phyloP scores from a whole-genome alignment of 805 yeast species.

The Saccharomycopsis sp. region DNA sequence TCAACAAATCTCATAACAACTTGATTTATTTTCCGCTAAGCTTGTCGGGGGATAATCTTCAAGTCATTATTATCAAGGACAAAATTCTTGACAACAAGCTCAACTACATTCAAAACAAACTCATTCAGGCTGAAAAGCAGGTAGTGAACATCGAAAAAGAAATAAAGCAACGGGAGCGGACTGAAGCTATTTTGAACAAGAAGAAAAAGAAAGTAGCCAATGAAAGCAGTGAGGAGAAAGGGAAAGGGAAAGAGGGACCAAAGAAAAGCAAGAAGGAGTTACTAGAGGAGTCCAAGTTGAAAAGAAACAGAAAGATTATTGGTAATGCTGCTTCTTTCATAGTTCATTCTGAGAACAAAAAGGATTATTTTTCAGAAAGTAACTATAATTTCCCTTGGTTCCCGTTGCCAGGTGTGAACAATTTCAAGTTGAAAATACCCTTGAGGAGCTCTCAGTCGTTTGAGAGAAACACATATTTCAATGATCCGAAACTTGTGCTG shows the following conservation, averaged over 20 bases:
- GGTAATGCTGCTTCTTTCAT: conserved; percentile 4
- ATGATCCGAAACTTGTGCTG: conserved; percentile 14
- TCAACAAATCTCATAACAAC: conserved; percentile 13
- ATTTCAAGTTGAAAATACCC: conserved; percentile 11
- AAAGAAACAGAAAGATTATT: conserved; percentile 3
- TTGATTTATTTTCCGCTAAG: conserved; percentile 16
- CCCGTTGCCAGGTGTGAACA: conserved; percentile 15
- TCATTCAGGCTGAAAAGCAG: background rate
- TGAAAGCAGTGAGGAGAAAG: background rate
- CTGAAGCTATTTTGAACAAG: background rate
- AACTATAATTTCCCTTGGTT: conserved; percentile 18
- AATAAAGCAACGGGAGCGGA: background rate
- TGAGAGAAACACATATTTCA: conserved; percentile 13
- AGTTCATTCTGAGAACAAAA: background rate
- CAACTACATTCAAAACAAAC: background rate
- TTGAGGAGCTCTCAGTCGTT: background rate
- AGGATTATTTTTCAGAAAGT: conserved; percentile 6
- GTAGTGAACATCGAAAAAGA: background rate
- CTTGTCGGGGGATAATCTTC: conserved; percentile 6
- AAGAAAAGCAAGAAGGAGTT: conserved; percentile 2
- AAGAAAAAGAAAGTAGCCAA: background rate
- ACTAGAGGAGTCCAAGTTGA: background rate
- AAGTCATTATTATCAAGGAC: conserved; percentile 16
- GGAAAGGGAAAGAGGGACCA: background rate
- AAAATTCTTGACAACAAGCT: conserved; percentile 10